These are phyloP conservation scores for Aspergillus ellipticus DNA, from an alignment of 495 filamentous ascomycete genomes.

Conservation along the genomic window DNA sequence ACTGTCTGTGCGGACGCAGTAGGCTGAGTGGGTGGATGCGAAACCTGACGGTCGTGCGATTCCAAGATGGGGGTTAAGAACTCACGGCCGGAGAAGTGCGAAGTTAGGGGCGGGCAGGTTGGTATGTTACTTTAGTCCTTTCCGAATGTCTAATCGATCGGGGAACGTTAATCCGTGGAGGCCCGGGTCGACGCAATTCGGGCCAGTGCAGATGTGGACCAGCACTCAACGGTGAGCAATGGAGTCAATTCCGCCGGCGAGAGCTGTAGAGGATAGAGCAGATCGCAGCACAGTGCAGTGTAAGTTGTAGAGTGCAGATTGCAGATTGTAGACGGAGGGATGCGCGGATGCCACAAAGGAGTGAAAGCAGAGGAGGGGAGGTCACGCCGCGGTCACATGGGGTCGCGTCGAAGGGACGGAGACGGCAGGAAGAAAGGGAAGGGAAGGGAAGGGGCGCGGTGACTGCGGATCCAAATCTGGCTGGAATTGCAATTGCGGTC, in stretches of 20 bases:
- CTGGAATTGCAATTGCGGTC: neutral
- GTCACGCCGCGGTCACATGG: conserved; percentile 1
- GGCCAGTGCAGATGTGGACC: neutral
- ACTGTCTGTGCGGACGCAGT: conserved; percentile 7
- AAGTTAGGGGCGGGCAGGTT: conserved; percentile 19
- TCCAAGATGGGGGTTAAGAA: conserved; percentile 1
- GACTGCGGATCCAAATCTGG: neutral
- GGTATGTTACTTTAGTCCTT: conserved; percentile 18
- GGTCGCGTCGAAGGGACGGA: neutral
- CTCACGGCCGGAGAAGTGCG: neutral
- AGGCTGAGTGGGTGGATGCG: neutral
- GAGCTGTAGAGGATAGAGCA: too few relatives aligned
- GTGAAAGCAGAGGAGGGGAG: neutral
- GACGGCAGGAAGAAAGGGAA: too few relatives aligned
- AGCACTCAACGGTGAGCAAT: neutral
- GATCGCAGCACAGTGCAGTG: too few relatives aligned
- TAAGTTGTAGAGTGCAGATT: neutral
- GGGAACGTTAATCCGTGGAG: conserved; percentile 27
- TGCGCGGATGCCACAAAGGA: neutral
- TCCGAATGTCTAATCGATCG: conserved; percentile 20
- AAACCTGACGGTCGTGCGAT: neutral
- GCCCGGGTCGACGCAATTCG: conserved; percentile 5
- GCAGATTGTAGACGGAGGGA: neutral
- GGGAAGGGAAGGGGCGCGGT: neutral
- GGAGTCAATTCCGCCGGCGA: neutral